Evolutionary conservation across 2,329 filamentous ascomycete species (phyloP).

Genomic region (Trichoderma harzianum): DNA sequence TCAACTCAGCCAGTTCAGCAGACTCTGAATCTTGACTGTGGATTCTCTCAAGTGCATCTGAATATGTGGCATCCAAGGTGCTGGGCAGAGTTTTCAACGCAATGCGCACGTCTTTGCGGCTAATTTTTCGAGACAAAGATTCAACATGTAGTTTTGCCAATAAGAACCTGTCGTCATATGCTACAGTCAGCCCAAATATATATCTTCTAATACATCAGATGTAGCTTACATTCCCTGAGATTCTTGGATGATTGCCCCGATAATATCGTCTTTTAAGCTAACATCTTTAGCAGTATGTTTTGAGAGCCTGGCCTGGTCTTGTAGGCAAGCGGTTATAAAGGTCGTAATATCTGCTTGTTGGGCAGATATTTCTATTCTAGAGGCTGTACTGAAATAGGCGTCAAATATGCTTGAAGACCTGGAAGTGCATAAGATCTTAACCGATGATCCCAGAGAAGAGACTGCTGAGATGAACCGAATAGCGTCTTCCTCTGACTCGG

Average conservation of each 20-base stretch:
- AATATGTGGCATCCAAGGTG: not conserved
- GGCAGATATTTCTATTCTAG: not conserved
- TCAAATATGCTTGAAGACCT: not conserved
- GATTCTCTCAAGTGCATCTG: not conserved
- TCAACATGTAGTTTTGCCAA: not conserved
- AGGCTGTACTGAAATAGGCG: not conserved
- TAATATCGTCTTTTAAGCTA: not conserved
- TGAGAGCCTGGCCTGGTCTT: not conserved
- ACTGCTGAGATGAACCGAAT: not conserved
- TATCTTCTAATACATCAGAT: no score
- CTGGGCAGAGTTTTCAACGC: not conserved
- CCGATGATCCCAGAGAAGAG: not conserved
- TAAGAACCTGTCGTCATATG: not conserved
- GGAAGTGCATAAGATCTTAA: not conserved
- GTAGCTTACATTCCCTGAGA: conserved; percentile 1
- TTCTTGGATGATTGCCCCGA: not conserved
- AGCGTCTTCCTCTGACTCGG: not conserved
- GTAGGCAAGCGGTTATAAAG: not conserved
- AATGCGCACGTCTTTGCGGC: not conserved
- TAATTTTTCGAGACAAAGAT: not conserved
- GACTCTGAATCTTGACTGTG: not conserved
- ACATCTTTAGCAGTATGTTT: not conserved
- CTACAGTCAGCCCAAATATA: not conserved
- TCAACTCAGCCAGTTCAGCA: conserved; percentile 5
- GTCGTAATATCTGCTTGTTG: not conserved